phyloP scores from a whole-genome alignment of 2,329 filamentous ascomycete species.

The Alternaria rosae region DNA sequence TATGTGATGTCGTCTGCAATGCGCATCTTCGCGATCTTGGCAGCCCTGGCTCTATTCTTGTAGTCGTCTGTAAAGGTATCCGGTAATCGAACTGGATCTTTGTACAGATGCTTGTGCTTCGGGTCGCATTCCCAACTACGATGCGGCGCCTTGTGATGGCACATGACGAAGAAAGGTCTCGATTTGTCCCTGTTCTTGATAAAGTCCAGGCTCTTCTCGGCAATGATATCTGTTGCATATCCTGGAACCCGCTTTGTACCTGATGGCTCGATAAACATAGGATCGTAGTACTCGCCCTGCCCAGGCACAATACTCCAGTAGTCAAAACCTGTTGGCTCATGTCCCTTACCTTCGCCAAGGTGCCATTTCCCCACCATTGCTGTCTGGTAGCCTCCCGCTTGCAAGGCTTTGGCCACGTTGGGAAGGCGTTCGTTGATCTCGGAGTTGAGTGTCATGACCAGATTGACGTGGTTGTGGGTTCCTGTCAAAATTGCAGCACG shows the following conservation, averaged over 20 bases:
- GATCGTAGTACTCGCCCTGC: slow-evolving; percentile 62
- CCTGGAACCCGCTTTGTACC: slow-evolving; percentile 48
- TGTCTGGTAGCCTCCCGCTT: slow-evolving; percentile 58
- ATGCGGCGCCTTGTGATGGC: slow-evolving; percentile 65
- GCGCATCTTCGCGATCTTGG: slow-evolving; percentile 60
- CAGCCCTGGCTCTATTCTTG: slow-evolving; percentile 61
- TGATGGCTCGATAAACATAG: slow-evolving; percentile 56
- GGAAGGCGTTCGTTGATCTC: slow-evolving; percentile 61
- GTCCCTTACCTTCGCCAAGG: slow-evolving; percentile 56
- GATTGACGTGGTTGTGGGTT: slow-evolving; percentile 63
- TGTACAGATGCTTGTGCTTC: slow-evolving; percentile 60
- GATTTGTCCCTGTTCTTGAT: slow-evolving; percentile 30
- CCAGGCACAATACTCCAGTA: slow-evolving; percentile 62
- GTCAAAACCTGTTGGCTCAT: slow-evolving; percentile 55
- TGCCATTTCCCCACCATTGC: slow-evolving; percentile 65
- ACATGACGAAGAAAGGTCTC: slow-evolving; percentile 63
- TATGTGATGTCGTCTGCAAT: slow-evolving; percentile 62
- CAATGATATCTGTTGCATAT: slow-evolving; percentile 63
- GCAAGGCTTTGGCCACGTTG: slow-evolving; percentile 61
- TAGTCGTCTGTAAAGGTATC: slow-evolving; percentile 64
- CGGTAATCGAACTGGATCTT: slow-evolving; percentile 56
- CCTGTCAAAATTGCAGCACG: slow-evolving; percentile 60
- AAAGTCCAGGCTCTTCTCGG: slow-evolving; percentile 55
- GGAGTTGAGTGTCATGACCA: slow-evolving; percentile 58
- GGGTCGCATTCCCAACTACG: slow-evolving; percentile 60